Evolutionary conservation across 108 stramenopile genomes (phyloP).

Genomic region (Cyclotella sp.): DNA sequence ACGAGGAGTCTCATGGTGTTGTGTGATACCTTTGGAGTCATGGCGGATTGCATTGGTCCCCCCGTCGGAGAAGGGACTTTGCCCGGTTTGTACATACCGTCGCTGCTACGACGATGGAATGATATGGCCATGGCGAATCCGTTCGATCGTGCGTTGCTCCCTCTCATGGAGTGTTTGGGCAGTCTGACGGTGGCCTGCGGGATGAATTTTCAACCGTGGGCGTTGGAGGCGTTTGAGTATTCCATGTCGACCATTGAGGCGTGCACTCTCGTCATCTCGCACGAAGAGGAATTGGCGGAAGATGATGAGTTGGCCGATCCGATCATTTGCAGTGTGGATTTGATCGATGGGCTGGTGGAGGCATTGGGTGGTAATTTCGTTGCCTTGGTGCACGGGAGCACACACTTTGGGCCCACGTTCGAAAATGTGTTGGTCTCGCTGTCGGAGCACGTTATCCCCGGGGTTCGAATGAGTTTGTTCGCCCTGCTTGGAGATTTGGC

Average conservation of each 20-base stretch:
- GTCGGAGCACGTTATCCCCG: slow-evolving; percentile 61
- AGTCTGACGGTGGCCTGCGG: slow-evolving; percentile 78
- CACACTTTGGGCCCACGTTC: slow-evolving; percentile 69
- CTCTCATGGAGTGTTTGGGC: slow-evolving; percentile 90
- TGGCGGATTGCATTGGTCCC: slow-evolving; percentile 85
- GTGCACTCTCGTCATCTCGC: slow-evolving; percentile 65
- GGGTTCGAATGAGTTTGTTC: slow-evolving; percentile 91
- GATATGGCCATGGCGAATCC: slow-evolving; percentile 64
- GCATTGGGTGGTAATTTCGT: slow-evolving; percentile 85
- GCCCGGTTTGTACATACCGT: slow-evolving; percentile 77
- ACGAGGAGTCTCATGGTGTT: slow-evolving; percentile 82
- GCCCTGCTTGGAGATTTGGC: slow-evolving; percentile 92
- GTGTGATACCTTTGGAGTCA: slow-evolving; percentile 86
- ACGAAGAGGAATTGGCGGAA: slow-evolving; percentile 55
- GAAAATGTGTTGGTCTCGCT: slow-evolving; percentile 64
- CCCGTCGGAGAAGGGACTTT: slow-evolving; percentile 82
- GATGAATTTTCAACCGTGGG: slow-evolving; percentile 86
- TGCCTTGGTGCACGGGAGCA: slow-evolving; percentile 73
- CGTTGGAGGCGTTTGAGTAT: slow-evolving; percentile 79
- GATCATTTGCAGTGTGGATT: slow-evolving; percentile 89
- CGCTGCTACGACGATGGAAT: slow-evolving; percentile 74
- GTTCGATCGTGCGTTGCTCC: slow-evolving; percentile 80
- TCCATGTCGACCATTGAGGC: slow-evolving; percentile 84
- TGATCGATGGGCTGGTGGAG: slow-evolving; percentile 91
- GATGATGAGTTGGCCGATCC: slow-evolving; percentile 89